Evolutionary conservation across 768 basidiomycete species (phyloP).

Genomic region (Trametes gibbosa): DNA sequence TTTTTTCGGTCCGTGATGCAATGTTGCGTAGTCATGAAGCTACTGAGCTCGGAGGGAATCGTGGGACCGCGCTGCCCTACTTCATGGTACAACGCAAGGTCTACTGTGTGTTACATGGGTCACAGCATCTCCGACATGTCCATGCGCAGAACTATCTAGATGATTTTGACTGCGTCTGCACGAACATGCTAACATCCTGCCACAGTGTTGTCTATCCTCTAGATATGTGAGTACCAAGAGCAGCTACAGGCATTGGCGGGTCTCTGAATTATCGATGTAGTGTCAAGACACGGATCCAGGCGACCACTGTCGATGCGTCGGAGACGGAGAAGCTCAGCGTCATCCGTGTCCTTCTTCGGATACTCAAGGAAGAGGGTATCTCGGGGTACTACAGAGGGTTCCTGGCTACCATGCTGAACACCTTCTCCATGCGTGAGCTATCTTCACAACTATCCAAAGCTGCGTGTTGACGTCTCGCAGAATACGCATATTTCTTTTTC

Average conservation of each 20-base stretch:
- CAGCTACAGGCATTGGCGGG: background rate
- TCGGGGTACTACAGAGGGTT: slow-evolving; percentile 88
- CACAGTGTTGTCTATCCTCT: slow-evolving; percentile 88
- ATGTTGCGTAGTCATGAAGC: background rate
- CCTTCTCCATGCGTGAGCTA: slow-evolving; percentile 91
- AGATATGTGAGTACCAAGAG: slow-evolving; percentile 54
- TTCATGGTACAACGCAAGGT: too few species aligned
- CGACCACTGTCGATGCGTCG: slow-evolving; percentile 53
- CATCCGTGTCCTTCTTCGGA: slow-evolving; percentile 59
- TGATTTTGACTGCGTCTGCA: too few species aligned
- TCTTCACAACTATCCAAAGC: background rate
- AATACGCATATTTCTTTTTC: slow-evolving; percentile 99
- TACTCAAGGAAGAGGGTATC: slow-evolving; percentile 81
- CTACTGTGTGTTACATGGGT: too few species aligned
- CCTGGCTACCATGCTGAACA: slow-evolving; percentile 95
- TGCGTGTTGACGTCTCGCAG: slow-evolving; percentile 37
- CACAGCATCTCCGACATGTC: too few species aligned
- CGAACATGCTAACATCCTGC: background rate
- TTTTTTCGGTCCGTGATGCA: too few species aligned
- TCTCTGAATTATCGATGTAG: slow-evolving; percentile 38
- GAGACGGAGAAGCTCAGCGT: slow-evolving; percentile 50
- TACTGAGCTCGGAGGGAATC: too few species aligned
- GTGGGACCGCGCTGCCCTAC: too few species aligned
- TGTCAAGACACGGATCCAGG: slow-evolving; percentile 94
- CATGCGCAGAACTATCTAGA: too few species aligned